Percentiles rank a stretch among this genome's conserved stretches.
phyloP scores from a whole-genome alignment of 305 asterid species.

The Ruellia speciosa region DNA sequence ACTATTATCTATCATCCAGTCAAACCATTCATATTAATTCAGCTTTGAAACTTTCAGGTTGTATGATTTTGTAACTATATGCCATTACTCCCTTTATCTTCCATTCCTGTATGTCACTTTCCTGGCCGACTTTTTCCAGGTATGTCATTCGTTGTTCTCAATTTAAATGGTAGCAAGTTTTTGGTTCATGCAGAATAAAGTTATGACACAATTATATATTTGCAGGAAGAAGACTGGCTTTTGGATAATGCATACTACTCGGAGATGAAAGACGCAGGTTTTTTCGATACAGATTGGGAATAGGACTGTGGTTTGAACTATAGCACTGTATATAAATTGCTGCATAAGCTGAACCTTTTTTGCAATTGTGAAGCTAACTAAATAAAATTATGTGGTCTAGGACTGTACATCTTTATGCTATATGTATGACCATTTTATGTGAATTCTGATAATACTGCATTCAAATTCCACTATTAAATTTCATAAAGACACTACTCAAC shows the following conservation, averaged over 20 bases:
- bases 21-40: slow-evolving; percentile 5
- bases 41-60: slow-evolving; percentile 33
- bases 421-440: no score
- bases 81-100: slow-evolving; percentile 49
- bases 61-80: slow-evolving; percentile 32
- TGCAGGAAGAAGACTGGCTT: slow-evolving; percentile 94
- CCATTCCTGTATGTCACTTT: slow-evolving; percentile 48
- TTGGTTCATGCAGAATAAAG: neutral
- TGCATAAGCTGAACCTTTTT: no score
- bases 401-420: no score
- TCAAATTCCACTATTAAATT: no score
- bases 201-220: slow-evolving; percentile 5
- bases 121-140: slow-evolving; percentile 59
- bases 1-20: neutral
- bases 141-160: slow-evolving; percentile 11
- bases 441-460: no score
- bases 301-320: slow-evolving; percentile 19
- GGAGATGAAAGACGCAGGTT: slow-evolving; percentile 95
- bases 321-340: neutral
- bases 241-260: slow-evolving; percentile 80
- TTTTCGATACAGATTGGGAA: slow-evolving; percentile 77
- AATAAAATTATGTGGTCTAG: no score
- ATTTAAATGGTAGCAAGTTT: neutral
- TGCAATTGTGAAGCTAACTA: no score
- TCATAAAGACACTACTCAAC: no score